Evolutionary conservation across 345 rosid genomes (phyloP).

Genomic region (Theobroma cacao): DNA sequence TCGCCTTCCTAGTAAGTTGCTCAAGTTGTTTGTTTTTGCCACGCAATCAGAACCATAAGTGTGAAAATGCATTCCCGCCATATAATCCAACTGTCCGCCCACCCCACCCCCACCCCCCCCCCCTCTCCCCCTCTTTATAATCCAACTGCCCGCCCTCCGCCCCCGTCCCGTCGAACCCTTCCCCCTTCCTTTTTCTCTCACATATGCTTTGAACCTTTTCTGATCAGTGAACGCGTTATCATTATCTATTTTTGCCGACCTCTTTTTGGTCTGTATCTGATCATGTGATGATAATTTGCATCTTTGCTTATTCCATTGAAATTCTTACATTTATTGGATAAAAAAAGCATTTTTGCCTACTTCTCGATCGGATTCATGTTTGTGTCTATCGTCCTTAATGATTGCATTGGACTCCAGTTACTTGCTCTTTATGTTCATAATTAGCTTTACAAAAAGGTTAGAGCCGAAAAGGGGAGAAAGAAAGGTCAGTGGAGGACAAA

Average conservation of each 20-base stretch:
- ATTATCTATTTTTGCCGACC: conserved; percentile 27
- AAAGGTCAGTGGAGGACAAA: neutral
- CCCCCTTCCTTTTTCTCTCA: neutral
- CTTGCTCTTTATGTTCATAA: neutral
- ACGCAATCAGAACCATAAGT: conserved; percentile 32
- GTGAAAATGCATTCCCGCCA: conserved; percentile 35
- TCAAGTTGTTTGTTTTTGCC: conserved; percentile 29
- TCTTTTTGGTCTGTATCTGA: conserved; percentile 12
- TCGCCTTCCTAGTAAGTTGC: conserved; percentile 10
- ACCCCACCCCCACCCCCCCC: neutral
- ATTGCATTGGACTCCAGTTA: neutral
- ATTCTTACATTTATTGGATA: neutral
- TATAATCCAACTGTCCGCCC: conserved; percentile 15
- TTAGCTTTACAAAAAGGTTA: neutral
- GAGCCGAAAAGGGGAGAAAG: neutral
- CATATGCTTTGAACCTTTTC: neutral
- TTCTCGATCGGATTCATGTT: neutral
- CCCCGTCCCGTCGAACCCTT: neutral
- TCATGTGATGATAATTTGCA: neutral
- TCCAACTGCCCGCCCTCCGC: neutral
- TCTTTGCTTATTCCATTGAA: conserved; percentile 21
- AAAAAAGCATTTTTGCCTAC: neutral
- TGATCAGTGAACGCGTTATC: neutral
- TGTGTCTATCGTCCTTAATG: neutral
- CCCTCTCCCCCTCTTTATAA: conserved; percentile 9